A percentile compares a stretch with the other conserved stretches of the same genome.
Conservation (phyloP, 768 basidiomycete species). For the Aureoboletus auriporus region DNA sequence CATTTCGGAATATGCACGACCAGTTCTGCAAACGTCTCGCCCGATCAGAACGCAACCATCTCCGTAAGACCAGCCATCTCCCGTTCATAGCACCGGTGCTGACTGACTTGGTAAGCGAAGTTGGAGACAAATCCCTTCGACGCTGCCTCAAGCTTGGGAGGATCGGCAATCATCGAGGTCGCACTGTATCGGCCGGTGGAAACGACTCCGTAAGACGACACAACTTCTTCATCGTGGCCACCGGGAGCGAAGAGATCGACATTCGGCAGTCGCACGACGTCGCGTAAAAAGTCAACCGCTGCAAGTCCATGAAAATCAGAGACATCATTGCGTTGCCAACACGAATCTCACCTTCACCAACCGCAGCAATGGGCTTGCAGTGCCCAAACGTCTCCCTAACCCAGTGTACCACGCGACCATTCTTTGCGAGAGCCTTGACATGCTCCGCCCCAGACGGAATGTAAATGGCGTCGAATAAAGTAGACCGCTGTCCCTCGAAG, state of each 20-base stretch:
- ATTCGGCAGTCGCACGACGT: conserved; percentile 43
- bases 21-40: not conserved
- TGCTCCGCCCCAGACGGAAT: conserved; percentile 69
- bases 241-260: conserved; percentile 38
- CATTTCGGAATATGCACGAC: not conserved
- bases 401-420: conserved; percentile 77
- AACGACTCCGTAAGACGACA: conserved; percentile 58
- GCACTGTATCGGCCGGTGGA: conserved; percentile 51
- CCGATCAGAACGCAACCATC: conserved; percentile 44
- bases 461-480: conserved; percentile 78
- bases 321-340: not conserved
- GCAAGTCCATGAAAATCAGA: not conserved
- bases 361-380: conserved; percentile 76
- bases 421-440: conserved; percentile 50
- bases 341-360: conserved; percentile 50
- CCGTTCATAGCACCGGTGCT: conserved; percentile 62
- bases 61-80: conserved; percentile 54
- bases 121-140: conserved; percentile 53
- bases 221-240: conserved; percentile 34
- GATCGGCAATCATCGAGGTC: conserved; percentile 36
- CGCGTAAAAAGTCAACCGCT: conserved; percentile 49
- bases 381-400: conserved; percentile 84
- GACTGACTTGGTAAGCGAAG: conserved; percentile 61
- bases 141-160: conserved; percentile 38
- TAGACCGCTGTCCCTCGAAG: conserved; percentile 76